Evolutionary conservation across 1,139 yeast species (phyloP).

Genomic region (Maudiozyma humilis): DNA sequence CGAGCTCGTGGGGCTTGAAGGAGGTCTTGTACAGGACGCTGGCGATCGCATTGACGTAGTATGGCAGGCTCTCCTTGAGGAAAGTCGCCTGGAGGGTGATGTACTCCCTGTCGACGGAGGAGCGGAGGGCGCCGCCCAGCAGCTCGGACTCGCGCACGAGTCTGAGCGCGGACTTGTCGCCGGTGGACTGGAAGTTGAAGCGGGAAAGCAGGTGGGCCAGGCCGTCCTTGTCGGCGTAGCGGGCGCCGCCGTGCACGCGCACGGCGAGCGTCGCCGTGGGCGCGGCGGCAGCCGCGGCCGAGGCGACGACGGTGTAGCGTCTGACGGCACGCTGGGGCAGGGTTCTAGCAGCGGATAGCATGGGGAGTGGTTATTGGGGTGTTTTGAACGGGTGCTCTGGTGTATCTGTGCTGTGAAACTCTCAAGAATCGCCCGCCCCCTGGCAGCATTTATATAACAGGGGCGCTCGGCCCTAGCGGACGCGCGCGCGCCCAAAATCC

Average conservation of each 20-base stretch:
- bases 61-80: slow-evolving; percentile 83
- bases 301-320: slow-evolving; percentile 36
- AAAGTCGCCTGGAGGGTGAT: slow-evolving; percentile 73
- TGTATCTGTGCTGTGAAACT: not conserved
- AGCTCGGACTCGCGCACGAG: slow-evolving; percentile 91
- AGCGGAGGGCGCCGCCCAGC: slow-evolving; percentile 72
- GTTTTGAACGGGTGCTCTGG: not conserved
- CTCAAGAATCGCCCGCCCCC: too few species aligned
- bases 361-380: not conserved
- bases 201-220: slow-evolving; percentile 77
- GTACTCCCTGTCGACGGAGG: slow-evolving; percentile 74
- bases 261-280: slow-evolving; percentile 69
- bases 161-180: slow-evolving; percentile 80
- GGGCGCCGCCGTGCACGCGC: slow-evolving; percentile 81
- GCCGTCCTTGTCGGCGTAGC: slow-evolving; percentile 70
- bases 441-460: not conserved
- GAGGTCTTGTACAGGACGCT: slow-evolving; percentile 65
- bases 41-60: slow-evolving; percentile 79
- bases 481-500: not conserved
- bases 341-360: not conserved
- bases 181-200: slow-evolving; percentile 79
- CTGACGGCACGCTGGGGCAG: slow-evolving; percentile 4
- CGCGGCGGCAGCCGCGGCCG: slow-evolving; percentile 40
- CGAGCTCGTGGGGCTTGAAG: slow-evolving; percentile 74
- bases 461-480: not conserved